phyloP scores from a whole-genome alignment of 2,329 filamentous ascomycete genomes.

The Trichophyton verrucosum region DNA sequence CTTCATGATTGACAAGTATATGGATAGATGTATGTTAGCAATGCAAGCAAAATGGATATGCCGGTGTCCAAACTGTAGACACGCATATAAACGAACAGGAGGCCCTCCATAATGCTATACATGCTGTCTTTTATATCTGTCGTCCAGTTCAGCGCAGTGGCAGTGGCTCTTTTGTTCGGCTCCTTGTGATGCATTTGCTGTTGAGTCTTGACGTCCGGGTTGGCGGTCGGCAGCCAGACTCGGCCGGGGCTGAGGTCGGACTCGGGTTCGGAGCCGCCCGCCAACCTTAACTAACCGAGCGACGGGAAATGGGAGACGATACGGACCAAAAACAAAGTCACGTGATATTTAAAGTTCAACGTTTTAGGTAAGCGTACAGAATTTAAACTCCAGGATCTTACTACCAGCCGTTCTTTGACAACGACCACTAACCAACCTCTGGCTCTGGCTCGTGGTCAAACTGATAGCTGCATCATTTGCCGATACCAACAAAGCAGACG shows the following conservation, averaged over 20 bases:
- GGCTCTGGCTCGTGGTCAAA: too few species aligned
- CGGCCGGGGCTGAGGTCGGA: background rate
- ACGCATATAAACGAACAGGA: background rate
- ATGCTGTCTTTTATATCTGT: background rate
- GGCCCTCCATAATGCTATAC: background rate
- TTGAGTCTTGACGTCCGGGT: background rate
- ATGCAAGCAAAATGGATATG: background rate
- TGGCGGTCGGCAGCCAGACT: background rate
- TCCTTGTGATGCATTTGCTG: too few species aligned
- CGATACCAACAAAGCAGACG: too few species aligned
- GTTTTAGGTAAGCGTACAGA: too few species aligned
- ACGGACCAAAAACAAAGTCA: constrained; percentile 18
- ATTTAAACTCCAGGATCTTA: too few species aligned
- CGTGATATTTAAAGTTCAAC: background rate
- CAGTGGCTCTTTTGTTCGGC: background rate
- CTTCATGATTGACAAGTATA: background rate
- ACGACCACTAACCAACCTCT: too few species aligned
- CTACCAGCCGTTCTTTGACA: too few species aligned
- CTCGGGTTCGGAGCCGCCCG: background rate
- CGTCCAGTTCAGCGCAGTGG: background rate
- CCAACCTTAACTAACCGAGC: background rate
- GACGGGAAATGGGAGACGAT: constrained; percentile 18
- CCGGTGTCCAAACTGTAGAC: background rate
- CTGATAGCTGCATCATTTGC: too few species aligned
- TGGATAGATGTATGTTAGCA: too few species aligned